These are phyloP conservation scores for Liriodendron chinense DNA, from an alignment of 164 flowering plant species.

Conservation along the genomic window DNA sequence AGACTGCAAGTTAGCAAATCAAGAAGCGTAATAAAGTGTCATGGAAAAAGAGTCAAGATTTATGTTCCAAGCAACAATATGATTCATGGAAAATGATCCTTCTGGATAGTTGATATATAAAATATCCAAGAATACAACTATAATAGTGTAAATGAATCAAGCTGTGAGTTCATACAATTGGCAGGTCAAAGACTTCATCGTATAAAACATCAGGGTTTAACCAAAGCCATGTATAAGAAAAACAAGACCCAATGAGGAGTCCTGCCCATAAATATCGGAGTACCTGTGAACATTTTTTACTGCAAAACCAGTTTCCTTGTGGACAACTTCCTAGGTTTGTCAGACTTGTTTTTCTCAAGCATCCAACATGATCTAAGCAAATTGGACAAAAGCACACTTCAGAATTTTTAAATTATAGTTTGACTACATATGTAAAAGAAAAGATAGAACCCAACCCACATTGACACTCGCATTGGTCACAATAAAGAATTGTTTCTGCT, in stretches of 20 bases:
- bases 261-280: slow-evolving; percentile 19
- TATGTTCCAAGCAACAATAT: too few species aligned
- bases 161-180: too few species aligned
- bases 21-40: too few species aligned
- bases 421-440: background rate
- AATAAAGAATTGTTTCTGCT: slow-evolving; percentile 33
- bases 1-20: too few species aligned
- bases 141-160: too few species aligned
- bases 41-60: too few species aligned
- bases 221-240: slow-evolving; percentile 11
- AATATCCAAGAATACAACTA: too few species aligned
- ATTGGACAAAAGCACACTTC: slow-evolving; percentile 1
- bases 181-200: background rate
- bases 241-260: background rate
- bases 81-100: too few species aligned
- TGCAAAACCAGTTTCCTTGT: slow-evolving; percentile 65
- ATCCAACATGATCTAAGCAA: slow-evolving; percentile 63
- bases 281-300: slow-evolving; percentile 66
- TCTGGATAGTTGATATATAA: too few species aligned
- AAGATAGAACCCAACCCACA: slow-evolving; percentile 44
- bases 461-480: slow-evolving; percentile 68
- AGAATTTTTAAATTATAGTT: background rate
- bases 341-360: slow-evolving; percentile 36
- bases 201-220: background rate
- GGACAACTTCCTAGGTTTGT: slow-evolving; percentile 17